phyloP scores from a whole-genome alignment of 192 early-diverging fungal genomes.

The Spinellus fusiger region DNA sequence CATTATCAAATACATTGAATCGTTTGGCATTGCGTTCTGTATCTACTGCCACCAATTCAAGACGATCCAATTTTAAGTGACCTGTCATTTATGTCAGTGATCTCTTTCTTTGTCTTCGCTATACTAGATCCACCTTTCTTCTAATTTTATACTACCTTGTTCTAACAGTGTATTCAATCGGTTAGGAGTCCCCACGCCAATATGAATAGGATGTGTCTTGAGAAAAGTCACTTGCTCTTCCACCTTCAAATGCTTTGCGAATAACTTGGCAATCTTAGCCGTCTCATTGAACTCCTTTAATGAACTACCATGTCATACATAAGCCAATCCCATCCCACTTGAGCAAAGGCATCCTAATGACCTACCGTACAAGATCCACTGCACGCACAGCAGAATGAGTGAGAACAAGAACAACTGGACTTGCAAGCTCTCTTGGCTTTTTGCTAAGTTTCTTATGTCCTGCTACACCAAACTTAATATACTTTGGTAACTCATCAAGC shows the following conservation, averaged over 20 bases:
- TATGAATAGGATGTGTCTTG: slow-evolving; percentile 40
- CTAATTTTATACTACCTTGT: slow-evolving; percentile 46
- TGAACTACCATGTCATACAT: slow-evolving; percentile 10
- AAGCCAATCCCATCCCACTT: background rate
- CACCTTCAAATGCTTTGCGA: slow-evolving; percentile 74
- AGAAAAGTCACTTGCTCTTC: slow-evolving; percentile 59
- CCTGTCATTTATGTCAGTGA: too few species aligned
- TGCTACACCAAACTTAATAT: slow-evolving; percentile 45
- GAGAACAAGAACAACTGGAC: slow-evolving; percentile 51
- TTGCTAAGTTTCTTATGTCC: slow-evolving; percentile 40
- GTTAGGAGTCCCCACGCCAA: slow-evolving; percentile 69
- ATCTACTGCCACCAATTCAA: slow-evolving; percentile 59
- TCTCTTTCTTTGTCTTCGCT: slow-evolving; percentile 8
- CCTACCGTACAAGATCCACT: slow-evolving; percentile 48
- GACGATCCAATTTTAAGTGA: slow-evolving; percentile 47
- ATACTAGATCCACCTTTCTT: too few species aligned
- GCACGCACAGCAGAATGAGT: slow-evolving; percentile 57
- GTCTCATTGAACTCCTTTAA: slow-evolving; percentile 48
- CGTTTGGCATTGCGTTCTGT: slow-evolving; percentile 50
- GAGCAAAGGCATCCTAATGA: background rate
- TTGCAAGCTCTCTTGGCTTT: slow-evolving; percentile 32
- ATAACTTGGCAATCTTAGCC: slow-evolving; percentile 62
- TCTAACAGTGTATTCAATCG: slow-evolving; percentile 55
- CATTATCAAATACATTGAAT: slow-evolving; percentile 53
- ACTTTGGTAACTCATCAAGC: slow-evolving; percentile 39